Conservation (phyloP, 1,284 basidiomycete genomes). For the Stygiomarasmius scandens region DNA sequence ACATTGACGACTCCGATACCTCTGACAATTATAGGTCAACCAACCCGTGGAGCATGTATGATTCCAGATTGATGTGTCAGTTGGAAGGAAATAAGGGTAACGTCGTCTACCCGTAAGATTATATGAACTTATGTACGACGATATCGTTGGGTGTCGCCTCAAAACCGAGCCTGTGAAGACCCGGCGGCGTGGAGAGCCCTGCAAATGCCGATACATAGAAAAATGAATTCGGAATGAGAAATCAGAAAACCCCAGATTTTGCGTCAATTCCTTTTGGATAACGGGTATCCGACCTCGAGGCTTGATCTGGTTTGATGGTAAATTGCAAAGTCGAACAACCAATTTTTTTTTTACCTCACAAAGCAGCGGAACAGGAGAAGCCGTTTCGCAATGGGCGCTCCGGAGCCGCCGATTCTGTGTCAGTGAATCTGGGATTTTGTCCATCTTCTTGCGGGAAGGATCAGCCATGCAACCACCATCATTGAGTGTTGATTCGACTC, state of each 20-base stretch:
- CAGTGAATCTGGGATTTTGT: not conserved
- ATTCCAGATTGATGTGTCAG: not conserved
- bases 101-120: not conserved
- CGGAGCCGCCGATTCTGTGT: not conserved
- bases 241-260: not conserved
- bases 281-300: not conserved
- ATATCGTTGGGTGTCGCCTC: not conserved
- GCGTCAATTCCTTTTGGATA: not conserved
- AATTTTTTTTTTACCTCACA: not conserved
- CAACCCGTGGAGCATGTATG: not conserved
- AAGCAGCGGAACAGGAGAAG: not conserved
- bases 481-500: not conserved
- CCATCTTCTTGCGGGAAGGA: not conserved
- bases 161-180: not conserved
- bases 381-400: not conserved
- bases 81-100: not conserved
- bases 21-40: not conserved
- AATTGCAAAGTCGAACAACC: not conserved
- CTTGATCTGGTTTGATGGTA: too few relatives aligned
- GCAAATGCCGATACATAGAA: not conserved
- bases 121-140: not conserved
- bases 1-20: not conserved
- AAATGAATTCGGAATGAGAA: not conserved
- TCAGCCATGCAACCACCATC: not conserved
- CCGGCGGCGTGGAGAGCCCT: not conserved